phyloP scores from a whole-genome alignment of 331 rosid species.

The Rhamnella rubrinervis region DNA sequence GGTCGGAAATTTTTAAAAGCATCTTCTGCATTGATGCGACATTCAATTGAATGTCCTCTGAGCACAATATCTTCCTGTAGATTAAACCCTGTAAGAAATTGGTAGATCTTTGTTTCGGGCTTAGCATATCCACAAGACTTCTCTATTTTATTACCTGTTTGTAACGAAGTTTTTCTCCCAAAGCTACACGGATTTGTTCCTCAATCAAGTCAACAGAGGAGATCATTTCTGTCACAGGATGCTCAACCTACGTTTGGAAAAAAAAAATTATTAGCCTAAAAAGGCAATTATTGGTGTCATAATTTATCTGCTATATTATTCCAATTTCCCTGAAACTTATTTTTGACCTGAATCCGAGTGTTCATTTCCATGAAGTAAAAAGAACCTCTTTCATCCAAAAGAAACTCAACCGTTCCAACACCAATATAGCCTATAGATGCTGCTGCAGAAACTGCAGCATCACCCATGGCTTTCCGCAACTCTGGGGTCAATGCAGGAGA shows the following conservation, averaged over 20 bases:
- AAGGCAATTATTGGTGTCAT: neutral
- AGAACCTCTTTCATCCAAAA: slow-evolving; percentile 97
- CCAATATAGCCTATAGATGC: slow-evolving; percentile 94
- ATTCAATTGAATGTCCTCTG: slow-evolving; percentile 95
- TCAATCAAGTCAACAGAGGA: slow-evolving; percentile 94
- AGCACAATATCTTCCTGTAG: slow-evolving; percentile 93
- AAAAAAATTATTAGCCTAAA: slow-evolving; percentile 5
- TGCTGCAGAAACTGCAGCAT: slow-evolving; percentile 97
- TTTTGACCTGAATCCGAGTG: slow-evolving; percentile 89
- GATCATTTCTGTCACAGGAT: slow-evolving; percentile 99
- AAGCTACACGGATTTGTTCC: slow-evolving; percentile 91
- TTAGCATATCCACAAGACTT: slow-evolving; percentile 16
- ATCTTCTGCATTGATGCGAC: slow-evolving; percentile 98
- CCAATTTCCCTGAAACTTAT: neutral
- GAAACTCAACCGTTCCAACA: slow-evolving; percentile 93
- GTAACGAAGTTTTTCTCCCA: slow-evolving; percentile 83
- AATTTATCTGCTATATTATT: neutral
- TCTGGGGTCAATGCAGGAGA: slow-evolving; percentile 97
- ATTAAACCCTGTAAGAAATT: slow-evolving; percentile 18
- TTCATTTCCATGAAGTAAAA: slow-evolving; percentile 99
- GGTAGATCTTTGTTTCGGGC: neutral
- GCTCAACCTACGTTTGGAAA: slow-evolving; percentile 68
- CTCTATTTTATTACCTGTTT: slow-evolving; percentile 57
- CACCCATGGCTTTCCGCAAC: slow-evolving; percentile 96
- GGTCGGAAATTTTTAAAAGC: slow-evolving; percentile 97